Base-by-base conservation (phyloP, 371 early-diverging fungal genomes). In the Mortierella sp. region DNA sequence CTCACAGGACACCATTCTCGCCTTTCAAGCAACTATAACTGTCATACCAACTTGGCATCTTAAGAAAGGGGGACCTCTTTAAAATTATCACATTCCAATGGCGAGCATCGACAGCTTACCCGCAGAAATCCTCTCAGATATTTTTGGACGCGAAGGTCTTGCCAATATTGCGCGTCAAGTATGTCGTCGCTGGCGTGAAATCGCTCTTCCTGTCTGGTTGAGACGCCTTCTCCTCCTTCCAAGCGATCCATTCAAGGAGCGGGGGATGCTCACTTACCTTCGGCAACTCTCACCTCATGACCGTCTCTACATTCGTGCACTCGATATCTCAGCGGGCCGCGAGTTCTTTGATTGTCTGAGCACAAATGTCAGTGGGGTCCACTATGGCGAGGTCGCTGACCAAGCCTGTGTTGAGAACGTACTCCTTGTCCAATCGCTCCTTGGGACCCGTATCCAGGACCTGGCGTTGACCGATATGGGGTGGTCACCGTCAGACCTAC, bases 161-260 rank as follows among this genome's bases (percentile, higher is more conserved):
- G 52, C 68, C 18, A 72, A 71, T 19, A 76, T 76, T 59, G 59
- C 72, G 21, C 76, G 76, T 7, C 76, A 71, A 48, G 68, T 71
- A 23, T 76, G 71, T 46, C 50, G 29, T 28, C 68, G 68, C 9
- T 76, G 76, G 76, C 67, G 76, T 7, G 47, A 26, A 23, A 68
- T 76, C 57, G 65, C 76, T 7, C 50, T 76, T 18, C 76, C 76
- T 0, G 47, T 76, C 46, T 76, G 76, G 76, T 55, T 71, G 4
- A 52, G 68, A 23, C 71, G 71, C 11, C 57, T 76, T 9, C 37
- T 45, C n/a, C 67, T 76, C 48, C 66, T 64, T 7, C 71, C 76
- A 12, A 76, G 76, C 7, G 72, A 76, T 23, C 71, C 76, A 26
- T 76, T 76, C 72, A 71, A 61, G 45, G 72, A 76, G 53, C 21